These are phyloP conservation scores for Xerocomus potaroensis DNA, from an alignment of 768 basidiomycete species.

Conservation along the genomic window DNA sequence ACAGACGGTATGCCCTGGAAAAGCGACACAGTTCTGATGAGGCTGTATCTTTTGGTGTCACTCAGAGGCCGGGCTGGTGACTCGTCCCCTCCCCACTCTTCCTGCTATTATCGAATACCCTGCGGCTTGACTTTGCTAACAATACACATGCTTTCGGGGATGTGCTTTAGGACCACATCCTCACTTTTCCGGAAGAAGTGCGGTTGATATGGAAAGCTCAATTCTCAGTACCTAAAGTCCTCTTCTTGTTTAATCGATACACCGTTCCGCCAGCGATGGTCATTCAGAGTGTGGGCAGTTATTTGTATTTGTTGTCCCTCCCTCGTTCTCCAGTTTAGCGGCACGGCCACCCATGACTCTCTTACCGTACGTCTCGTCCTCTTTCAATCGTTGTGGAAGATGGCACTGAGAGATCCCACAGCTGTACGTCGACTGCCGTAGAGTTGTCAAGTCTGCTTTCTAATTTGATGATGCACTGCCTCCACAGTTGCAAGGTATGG, in stretches of 20 bases:
- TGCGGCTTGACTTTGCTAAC: not conserved
- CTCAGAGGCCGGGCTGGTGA: conserved; percentile 24
- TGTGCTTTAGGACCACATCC: conserved; percentile 32
- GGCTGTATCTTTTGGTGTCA: not conserved
- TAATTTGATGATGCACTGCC: conserved; percentile 5
- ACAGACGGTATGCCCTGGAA: not conserved
- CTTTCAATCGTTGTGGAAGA: not conserved
- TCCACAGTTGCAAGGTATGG: conserved; percentile 25
- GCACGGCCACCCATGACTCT: conserved; percentile 8
- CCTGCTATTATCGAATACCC: too few species aligned
- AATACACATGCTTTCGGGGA: conserved; percentile 7
- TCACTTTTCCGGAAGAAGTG: conserved; percentile 34
- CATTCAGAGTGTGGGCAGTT: conserved; percentile 27
- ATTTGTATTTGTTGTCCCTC: not conserved
- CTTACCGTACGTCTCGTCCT: conserved; percentile 11
- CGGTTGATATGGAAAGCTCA: conserved; percentile 30
- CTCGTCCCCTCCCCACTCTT: conserved; percentile 3
- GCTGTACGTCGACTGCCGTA: conserved; percentile 14
- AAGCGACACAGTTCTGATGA: conserved; percentile 2
- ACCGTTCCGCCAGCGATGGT: conserved; percentile 29
- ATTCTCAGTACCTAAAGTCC: conserved; percentile 25
- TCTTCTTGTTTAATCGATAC: conserved; percentile 35
- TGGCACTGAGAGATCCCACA: not conserved
- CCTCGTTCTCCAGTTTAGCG: conserved; percentile 20
- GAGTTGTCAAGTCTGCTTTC: not conserved